A percentile compares a stretch with the other conserved stretches of the same genome.
phyloP scores from a whole-genome alignment of 768 basidiomycete species.

The Leccinum sublutescens region DNA sequence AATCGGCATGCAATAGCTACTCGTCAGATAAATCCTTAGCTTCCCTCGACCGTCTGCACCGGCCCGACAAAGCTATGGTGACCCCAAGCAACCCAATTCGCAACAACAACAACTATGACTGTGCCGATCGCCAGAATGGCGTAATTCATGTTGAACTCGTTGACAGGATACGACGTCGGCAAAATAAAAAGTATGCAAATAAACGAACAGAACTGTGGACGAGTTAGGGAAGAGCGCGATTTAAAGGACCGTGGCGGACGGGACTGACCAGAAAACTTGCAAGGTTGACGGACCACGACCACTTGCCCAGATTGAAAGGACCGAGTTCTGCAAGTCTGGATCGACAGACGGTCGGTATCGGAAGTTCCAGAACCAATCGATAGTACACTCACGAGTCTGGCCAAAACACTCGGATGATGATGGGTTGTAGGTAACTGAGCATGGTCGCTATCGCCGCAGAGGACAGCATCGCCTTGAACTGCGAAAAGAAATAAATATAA shows the following conservation, averaged over 20 bases:
- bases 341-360: neutral
- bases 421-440: conserved; percentile 57
- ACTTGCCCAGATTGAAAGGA: conserved; percentile 51
- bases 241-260: neutral
- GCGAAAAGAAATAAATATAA: too few species aligned
- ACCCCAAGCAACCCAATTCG: conserved; percentile 1
- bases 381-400: conserved; percentile 40
- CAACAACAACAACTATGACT: too few species aligned
- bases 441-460: conserved; percentile 39
- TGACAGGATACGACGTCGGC: conserved; percentile 35
- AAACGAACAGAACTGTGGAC: conserved; percentile 30
- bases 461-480: conserved; percentile 12
- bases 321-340: conserved; percentile 46
- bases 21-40: neutral
- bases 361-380: neutral
- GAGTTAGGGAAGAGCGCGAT: too few species aligned
- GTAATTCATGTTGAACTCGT: too few species aligned
- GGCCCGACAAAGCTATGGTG: too few species aligned
- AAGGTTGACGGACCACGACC: conserved; percentile 52
- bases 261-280: conserved; percentile 43
- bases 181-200: conserved; percentile 38
- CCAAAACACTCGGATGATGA: conserved; percentile 59
- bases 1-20: neutral
- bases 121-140: too few species aligned
- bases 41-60: too few species aligned